Conservation (phyloP, 2,329 filamentous ascomycete species). For the Fusarium sp. region DNA sequence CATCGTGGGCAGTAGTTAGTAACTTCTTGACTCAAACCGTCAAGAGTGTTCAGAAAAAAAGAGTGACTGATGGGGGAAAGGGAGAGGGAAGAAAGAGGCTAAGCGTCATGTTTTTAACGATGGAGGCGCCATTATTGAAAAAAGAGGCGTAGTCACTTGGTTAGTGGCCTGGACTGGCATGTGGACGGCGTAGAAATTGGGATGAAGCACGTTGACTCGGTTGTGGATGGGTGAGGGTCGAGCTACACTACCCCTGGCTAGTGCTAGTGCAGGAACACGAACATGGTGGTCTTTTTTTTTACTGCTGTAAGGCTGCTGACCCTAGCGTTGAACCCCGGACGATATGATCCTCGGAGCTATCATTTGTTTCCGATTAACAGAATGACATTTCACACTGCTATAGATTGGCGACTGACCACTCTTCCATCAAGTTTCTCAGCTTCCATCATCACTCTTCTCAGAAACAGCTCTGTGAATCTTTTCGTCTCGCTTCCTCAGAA, state of each 20-base stretch:
- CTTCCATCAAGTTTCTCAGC: neutral
- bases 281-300: neutral
- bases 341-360: neutral
- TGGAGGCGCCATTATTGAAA: neutral
- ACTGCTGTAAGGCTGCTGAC: slow-evolving; percentile 27
- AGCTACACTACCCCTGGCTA: slow-evolving; percentile 5
- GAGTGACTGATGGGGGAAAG: slow-evolving; percentile 1
- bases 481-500: neutral
- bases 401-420: neutral
- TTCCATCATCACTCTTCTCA: neutral
- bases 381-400: neutral
- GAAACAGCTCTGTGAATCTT: fast-evolving
- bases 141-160: slow-evolving; percentile 13
- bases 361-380: neutral
- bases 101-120: slow-evolving; percentile 19
- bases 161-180: slow-evolving; percentile 21
- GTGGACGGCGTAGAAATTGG: slow-evolving; percentile 14
- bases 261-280: slow-evolving; percentile 23
- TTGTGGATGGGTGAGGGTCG: neutral
- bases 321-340: neutral
- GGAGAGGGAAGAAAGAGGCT: neutral
- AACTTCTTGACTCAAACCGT: neutral
- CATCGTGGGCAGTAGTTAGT: slow-evolving; percentile 26
- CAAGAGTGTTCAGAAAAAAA: neutral
- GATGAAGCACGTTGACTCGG: slow-evolving; percentile 4